Evolutionary conservation across 495 filamentous ascomycete genomes (phyloP).

Genomic region (Evernia prunastri): DNA sequence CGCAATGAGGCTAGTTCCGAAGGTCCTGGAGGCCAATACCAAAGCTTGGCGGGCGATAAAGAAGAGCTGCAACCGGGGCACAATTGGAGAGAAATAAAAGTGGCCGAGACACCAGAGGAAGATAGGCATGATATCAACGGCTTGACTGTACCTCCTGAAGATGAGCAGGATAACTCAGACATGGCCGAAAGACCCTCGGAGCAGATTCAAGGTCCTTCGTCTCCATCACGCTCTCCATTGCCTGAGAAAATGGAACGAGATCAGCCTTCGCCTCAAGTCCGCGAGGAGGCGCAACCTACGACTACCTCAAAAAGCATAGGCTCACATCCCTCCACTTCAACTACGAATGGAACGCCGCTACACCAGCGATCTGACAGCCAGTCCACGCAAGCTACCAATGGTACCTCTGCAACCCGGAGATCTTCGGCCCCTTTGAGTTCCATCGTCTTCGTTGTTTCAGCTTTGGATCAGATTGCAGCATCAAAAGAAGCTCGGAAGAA

Average conservation of each 20-base stretch:
- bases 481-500: conserved; percentile 80
- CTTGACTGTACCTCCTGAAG: not conserved
- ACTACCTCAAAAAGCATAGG: conserved; percentile 11
- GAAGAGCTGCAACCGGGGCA: conserved; percentile 23
- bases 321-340: conserved; percentile 9
- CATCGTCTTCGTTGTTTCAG: conserved; percentile 87
- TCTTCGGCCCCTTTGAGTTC: conserved; percentile 67
- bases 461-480: conserved; percentile 80
- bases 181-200: not conserved
- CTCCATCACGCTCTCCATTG: conserved; percentile 17
- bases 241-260: not conserved
- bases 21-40: conserved; percentile 15
- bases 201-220: not conserved
- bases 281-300: conserved; percentile 17
- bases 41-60: conserved; percentile 23
- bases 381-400: conserved; percentile 50
- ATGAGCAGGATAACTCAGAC: not conserved
- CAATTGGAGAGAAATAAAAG: conserved; percentile 27
- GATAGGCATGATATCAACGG: conserved; percentile 7
- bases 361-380: conserved; percentile 51
- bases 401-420: conserved; percentile 45
- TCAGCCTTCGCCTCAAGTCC: conserved; percentile 18
- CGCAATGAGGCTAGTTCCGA: not conserved
- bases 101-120: conserved; percentile 19
- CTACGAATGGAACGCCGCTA: conserved; percentile 18